phyloP scores from a whole-genome alignment of 345 rosid species.

The Heritiera littoralis region DNA sequence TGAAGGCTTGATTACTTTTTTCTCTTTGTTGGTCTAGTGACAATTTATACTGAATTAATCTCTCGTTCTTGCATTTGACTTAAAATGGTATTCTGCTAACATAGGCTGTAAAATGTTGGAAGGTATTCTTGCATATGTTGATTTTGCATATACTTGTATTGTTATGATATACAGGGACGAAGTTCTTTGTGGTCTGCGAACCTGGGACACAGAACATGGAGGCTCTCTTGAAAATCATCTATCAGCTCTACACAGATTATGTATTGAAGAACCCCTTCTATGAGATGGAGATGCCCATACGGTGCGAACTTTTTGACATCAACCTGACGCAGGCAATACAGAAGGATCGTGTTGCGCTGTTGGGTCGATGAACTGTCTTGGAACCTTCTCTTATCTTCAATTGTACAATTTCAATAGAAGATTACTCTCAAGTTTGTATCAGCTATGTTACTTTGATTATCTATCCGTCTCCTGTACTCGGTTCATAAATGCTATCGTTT shows the following conservation, averaged over 20 bases:
- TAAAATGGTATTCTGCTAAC: not conserved
- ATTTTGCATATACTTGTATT: not conserved
- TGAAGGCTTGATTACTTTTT: not conserved
- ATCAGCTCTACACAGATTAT: slow-evolving; percentile 86
- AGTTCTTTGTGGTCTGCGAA: slow-evolving; percentile 93
- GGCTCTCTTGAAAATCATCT: slow-evolving; percentile 68
- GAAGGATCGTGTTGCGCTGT: slow-evolving; percentile 72
- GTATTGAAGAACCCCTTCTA: slow-evolving; percentile 97
- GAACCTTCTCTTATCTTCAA: slow-evolving; percentile 13
- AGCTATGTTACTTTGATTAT: not conserved
- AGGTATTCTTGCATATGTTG: not conserved
- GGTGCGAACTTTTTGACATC: slow-evolving; percentile 93
- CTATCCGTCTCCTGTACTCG: not conserved
- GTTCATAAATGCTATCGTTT: not conserved
- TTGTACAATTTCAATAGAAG: slow-evolving; percentile 5
- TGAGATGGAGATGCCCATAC: slow-evolving; percentile 99
- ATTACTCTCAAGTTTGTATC: not conserved
- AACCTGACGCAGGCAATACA: slow-evolving; percentile 76
- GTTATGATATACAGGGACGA: slow-evolving; percentile 58
- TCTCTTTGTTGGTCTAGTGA: not conserved
- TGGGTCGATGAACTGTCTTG: slow-evolving; percentile 49
- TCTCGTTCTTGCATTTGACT: not conserved
- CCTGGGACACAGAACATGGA: slow-evolving; percentile 91
- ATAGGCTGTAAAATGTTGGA: not conserved
- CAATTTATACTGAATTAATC: not conserved